A percentile compares a stretch with the other conserved stretches of the same genome.
These are phyloP conservation scores for Paratinospora sagittata DNA, from an alignment of 164 flowering plant genomes.

Conservation along the genomic window DNA sequence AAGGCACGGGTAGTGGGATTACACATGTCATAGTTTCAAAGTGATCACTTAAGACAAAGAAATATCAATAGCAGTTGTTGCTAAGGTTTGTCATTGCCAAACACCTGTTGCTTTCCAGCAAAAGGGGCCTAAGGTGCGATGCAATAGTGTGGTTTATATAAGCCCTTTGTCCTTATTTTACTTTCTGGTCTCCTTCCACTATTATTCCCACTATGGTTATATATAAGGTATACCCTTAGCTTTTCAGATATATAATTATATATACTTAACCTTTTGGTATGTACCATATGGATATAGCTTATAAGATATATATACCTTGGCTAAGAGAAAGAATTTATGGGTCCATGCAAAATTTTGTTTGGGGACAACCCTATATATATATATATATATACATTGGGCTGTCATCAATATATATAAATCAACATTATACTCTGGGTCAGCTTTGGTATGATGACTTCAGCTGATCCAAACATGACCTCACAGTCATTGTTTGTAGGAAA, in stretches of 20 bases:
- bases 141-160: background rate
- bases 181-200: slow-evolving; percentile 2
- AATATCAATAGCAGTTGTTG: background rate
- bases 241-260: too few species aligned
- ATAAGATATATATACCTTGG: background rate
- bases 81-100: background rate
- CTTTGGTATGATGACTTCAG: background rate
- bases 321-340: background rate
- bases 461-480: slow-evolving; percentile 1
- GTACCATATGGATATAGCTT: background rate
- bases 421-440: background rate
- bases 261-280: background rate
- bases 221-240: background rate
- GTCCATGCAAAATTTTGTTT: background rate
- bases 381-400: too few species aligned
- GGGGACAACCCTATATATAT: background rate
- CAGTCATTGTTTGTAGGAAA: background rate
- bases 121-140: background rate
- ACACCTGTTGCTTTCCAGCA: slow-evolving; percentile 1
- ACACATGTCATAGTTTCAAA: background rate
- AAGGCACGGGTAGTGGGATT: background rate
- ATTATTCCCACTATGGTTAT: background rate
- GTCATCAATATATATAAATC: too few species aligned
- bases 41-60: background rate
- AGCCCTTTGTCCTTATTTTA: background rate